Evolutionary conservation across 768 basidiomycete genomes (phyloP).

Genomic region (Pholiota microspora): DNA sequence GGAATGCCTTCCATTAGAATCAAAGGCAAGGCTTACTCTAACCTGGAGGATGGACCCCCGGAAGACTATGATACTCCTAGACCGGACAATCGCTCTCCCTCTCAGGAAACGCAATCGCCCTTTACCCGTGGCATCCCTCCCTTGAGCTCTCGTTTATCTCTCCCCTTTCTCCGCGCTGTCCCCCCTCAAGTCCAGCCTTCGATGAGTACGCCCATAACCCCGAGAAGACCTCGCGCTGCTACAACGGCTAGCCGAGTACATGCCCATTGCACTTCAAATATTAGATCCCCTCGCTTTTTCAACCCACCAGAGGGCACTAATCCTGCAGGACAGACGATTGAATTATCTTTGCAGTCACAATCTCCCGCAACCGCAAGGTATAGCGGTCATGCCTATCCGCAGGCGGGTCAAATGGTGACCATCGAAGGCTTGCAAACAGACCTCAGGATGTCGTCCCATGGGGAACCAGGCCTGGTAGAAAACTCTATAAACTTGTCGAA

Average conservation of each 20-base stretch:
- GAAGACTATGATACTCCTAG: neutral
- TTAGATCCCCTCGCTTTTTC: slow-evolving; percentile 8
- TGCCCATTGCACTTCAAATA: slow-evolving; percentile 26
- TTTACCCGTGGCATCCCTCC: slow-evolving; percentile 6
- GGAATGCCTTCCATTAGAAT: slow-evolving; percentile 52
- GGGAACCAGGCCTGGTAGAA: slow-evolving; percentile 39
- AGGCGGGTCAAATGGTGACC: slow-evolving; percentile 26
- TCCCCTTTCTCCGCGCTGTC: slow-evolving; percentile 14
- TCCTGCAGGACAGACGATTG: neutral
- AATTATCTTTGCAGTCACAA: neutral
- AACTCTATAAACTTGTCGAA: slow-evolving; percentile 42
- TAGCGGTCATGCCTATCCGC: slow-evolving; percentile 7
- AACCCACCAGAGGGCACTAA: slow-evolving; percentile 3
- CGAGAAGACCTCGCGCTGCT: slow-evolving; percentile 26
- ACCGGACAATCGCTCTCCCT: neutral
- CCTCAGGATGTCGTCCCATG: slow-evolving; percentile 33
- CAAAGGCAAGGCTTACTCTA: slow-evolving; percentile 30
- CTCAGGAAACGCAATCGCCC: neutral
- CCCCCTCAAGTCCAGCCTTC: neutral
- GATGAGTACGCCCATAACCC: slow-evolving; percentile 5
- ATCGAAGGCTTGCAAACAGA: slow-evolving; percentile 41
- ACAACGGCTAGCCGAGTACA: slow-evolving; percentile 35
- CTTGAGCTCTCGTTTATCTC: slow-evolving; percentile 12
- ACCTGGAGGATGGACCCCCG: slow-evolving; percentile 5
- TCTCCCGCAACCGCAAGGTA: slow-evolving; percentile 2